Percentiles rank a stretch among this genome's conserved stretches.
Evolutionary conservation across 2,329 filamentous ascomycete species (phyloP).

Genomic region (Scedosporium minutisporum): DNA sequence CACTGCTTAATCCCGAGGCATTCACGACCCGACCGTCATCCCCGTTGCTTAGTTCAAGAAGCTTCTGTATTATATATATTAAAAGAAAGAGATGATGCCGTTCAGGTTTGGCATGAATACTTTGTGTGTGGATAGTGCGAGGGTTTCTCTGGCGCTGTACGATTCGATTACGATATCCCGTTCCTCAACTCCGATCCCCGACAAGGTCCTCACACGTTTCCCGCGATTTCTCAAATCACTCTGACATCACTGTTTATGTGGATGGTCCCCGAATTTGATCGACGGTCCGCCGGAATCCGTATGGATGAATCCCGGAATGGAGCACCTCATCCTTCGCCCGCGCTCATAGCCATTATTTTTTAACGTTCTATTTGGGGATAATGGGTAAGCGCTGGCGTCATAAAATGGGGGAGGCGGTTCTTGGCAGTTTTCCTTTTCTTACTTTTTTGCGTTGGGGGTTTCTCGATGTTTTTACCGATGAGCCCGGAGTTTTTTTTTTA

Average conservation of each 20-base stretch:
- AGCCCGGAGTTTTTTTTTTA: neutral
- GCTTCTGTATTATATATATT: conserved; percentile 4
- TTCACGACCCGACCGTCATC: neutral
- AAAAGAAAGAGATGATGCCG: neutral
- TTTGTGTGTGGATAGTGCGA: neutral
- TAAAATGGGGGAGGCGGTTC: neutral
- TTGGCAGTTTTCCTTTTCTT: neutral
- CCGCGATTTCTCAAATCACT: no score
- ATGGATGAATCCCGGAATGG: no score
- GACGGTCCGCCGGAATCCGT: no score
- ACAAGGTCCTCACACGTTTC: no score
- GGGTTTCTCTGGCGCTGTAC: neutral
- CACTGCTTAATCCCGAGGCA: neutral
- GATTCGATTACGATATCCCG: neutral
- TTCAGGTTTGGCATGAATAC: neutral
- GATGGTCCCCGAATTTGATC: no score
- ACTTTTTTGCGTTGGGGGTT: neutral
- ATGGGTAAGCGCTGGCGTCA: neutral
- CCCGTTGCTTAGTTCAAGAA: neutral
- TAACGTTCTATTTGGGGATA: neutral
- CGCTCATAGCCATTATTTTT: neutral
- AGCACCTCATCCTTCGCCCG: no score
- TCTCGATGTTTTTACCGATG: neutral
- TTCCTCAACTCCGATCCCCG: neutral
- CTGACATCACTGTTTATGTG: no score